These are phyloP conservation scores for Salvia hispanica DNA, from an alignment of 257 asterid species.

Conservation along the genomic window DNA sequence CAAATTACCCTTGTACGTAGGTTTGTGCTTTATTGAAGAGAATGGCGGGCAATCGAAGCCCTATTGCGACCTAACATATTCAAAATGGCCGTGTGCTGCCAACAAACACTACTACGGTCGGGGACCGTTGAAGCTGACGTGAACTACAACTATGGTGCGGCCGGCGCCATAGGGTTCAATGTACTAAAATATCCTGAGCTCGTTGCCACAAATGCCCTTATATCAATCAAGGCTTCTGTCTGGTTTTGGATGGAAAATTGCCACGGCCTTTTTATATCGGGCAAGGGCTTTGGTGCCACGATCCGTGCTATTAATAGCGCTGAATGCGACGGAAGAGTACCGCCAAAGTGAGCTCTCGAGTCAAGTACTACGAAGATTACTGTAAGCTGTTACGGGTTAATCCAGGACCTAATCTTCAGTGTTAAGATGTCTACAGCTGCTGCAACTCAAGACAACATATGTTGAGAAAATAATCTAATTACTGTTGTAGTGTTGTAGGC, in stretches of 20 bases:
- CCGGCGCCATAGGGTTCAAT: slow-evolving; percentile 47
- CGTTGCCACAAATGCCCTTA: slow-evolving; percentile 38
- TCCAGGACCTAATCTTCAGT: slow-evolving; percentile 25
- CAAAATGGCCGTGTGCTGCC: slow-evolving; percentile 42
- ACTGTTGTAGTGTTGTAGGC: too few species aligned
- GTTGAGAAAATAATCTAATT: too few species aligned
- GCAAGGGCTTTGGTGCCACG: slow-evolving; percentile 29
- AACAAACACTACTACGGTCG: slow-evolving; percentile 42
- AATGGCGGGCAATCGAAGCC: slow-evolving; percentile 26
- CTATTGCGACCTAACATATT: slow-evolving; percentile 38
- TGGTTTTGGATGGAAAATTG: slow-evolving; percentile 38
- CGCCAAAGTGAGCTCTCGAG: slow-evolving; percentile 1
- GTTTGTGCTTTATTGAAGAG: slow-evolving; percentile 26
- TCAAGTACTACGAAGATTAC: slow-evolving; percentile 17
- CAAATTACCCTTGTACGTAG: neutral
- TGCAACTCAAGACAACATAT: too few species aligned
- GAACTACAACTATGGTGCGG: slow-evolving; percentile 60
- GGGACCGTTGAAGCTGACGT: slow-evolving; percentile 36
- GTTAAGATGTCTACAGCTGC: neutral
- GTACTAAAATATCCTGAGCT: slow-evolving; percentile 40
- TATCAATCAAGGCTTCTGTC: slow-evolving; percentile 41
- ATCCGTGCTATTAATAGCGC: slow-evolving; percentile 30
- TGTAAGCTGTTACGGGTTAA: slow-evolving; percentile 26
- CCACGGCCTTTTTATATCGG: slow-evolving; percentile 8
- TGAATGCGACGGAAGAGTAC: slow-evolving; percentile 25